Percentiles rank a stretch among this genome's conserved stretches.
These are phyloP conservation scores for Globisporangium heterothallicum DNA, from an alignment of 352 stramenopile genomes.

Conservation along the genomic window DNA sequence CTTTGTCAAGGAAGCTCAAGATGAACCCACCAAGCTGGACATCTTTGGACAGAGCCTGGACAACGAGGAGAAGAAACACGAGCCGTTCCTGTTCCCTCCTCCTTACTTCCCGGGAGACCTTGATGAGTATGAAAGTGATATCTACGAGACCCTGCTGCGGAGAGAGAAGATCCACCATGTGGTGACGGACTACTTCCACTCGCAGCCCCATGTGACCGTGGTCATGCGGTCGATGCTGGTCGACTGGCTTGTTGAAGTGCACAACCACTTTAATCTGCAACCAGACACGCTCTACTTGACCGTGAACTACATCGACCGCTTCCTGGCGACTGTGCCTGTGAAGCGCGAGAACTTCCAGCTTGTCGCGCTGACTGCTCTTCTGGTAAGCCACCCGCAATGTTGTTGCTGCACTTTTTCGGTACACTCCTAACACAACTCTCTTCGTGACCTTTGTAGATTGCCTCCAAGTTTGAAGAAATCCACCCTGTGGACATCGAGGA, in stretches of 20 bases:
- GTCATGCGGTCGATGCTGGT: slow-evolving; percentile 72
- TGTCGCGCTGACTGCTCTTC: slow-evolving; percentile 93
- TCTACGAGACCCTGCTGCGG: slow-evolving; percentile 42
- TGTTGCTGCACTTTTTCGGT: slow-evolving; percentile 1
- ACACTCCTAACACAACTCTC: not conserved
- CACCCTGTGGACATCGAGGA: slow-evolving; percentile 96
- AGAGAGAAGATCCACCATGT: slow-evolving; percentile 43
- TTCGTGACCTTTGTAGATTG: slow-evolving; percentile 74
- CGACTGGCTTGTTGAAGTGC: slow-evolving; percentile 91
- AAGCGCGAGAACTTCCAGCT: slow-evolving; percentile 95
- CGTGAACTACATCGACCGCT: slow-evolving; percentile 98
- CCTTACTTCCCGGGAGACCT: slow-evolving; percentile 31
- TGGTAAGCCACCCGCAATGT: slow-evolving; percentile 52
- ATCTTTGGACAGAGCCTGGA: slow-evolving; percentile 8
- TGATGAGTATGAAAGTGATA: slow-evolving; percentile 51
- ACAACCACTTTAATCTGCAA: slow-evolving; percentile 97
- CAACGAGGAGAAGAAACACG: slow-evolving; percentile 3
- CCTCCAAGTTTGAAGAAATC: slow-evolving; percentile 99
- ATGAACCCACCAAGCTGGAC: slow-evolving; percentile 6
- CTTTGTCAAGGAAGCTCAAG: not conserved
- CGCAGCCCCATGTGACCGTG: slow-evolving; percentile 40
- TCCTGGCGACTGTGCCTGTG: slow-evolving; percentile 87
- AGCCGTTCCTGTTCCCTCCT: slow-evolving; percentile 14
- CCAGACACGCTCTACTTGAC: slow-evolving; percentile 97
- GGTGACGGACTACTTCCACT: slow-evolving; percentile 40